Evolutionary conservation across 2,329 filamentous ascomycete species (phyloP), one percentile per base, ranked within the genome.

Genomic region (Penicillium sp.): DNA sequence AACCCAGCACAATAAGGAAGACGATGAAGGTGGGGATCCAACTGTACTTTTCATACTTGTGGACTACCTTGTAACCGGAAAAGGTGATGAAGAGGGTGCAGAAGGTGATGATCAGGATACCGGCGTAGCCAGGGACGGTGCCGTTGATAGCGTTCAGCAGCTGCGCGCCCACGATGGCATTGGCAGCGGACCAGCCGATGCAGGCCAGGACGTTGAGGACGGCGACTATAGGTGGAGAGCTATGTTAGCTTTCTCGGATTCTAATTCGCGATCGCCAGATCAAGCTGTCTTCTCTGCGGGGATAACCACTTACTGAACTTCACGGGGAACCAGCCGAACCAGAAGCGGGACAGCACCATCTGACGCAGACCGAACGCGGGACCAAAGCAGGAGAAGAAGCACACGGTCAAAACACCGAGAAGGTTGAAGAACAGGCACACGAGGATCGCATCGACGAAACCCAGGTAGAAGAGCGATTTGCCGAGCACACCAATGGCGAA

Each of bases 331-430:
- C 86, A 91, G 9, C 91, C 91, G 73, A 92, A 93, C 78, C 84
- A 93, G 78, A 89, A 93, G 38, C 91, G 83, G 12, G 89, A 88
- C n/a, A 93, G 82, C 1, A 93, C 89, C 88, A 93, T 92, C 73
- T 93, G 91, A 58, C 91, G 86, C 65, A 93, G 81, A 4, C 91
- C 91, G 67, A 92, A 92, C 9, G 80, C 80, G 2, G 91, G 88
- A 2, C 91, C 91, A 72, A 93, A 92, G 19, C 87, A 91, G 1
- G 89, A 90, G 81, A 93, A 93, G 78, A 89, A 92, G 72, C 86
- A 89, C 17, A 92, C 90, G 0, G 90, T 89, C 53, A 88, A 72
- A 53, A 90, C 84, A n/a, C 89, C 90, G 10, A 94, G 80, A 4
- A 92, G 73, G 70, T 93, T 93, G 80, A 93, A 86, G 78, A 93